Conservation (phyloP, 2,329 filamentous ascomycete genomes). For the Talaromyces sp. region DNA sequence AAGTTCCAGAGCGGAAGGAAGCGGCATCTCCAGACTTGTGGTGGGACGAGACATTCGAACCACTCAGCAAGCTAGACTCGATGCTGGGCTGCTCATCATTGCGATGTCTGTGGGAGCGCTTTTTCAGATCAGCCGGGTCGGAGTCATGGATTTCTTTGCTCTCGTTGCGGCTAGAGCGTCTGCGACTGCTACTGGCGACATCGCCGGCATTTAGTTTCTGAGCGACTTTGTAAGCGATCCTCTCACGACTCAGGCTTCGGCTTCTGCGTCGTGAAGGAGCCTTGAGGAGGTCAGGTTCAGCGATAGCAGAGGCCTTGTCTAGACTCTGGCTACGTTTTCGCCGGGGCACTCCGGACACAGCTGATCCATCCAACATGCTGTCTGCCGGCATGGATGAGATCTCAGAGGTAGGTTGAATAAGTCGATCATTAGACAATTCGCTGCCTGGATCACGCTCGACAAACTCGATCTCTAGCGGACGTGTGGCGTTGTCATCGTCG, state of each 20-base stretch:
- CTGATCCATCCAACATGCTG: conserved; percentile 57
- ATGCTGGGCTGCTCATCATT: conserved; percentile 51
- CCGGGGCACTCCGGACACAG: conserved; percentile 38
- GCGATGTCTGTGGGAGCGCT: conserved; percentile 45
- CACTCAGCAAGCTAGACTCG: conserved; percentile 57
- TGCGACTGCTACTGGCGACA: conserved; percentile 37
- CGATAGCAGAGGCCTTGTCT: conserved; percentile 31
- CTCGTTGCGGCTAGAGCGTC: conserved; percentile 29
- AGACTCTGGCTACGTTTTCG: conserved; percentile 48
- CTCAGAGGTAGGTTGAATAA: conserved; percentile 68
- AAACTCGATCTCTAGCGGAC: conserved; percentile 87
- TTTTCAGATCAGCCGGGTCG: conserved; percentile 40
- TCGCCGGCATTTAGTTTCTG: conserved; percentile 56
- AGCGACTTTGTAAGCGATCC: conserved; percentile 62
- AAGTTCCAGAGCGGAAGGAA: conserved; percentile 52
- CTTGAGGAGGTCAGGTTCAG: conserved; percentile 46
- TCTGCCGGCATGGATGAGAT: conserved; percentile 78
- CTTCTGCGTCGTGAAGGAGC: conserved; percentile 54
- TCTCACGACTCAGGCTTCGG: conserved; percentile 60
- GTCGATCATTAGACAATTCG: conserved; percentile 60
- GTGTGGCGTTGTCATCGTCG: conserved; percentile 73
- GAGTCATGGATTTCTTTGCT: conserved; percentile 42
- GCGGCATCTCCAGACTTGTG: conserved; percentile 51
- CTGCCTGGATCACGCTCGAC: conserved; percentile 59
- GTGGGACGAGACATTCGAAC: conserved; percentile 49